Conservation (phyloP, 2,329 filamentous ascomycete genomes). For the Neonectria sp. region DNA sequence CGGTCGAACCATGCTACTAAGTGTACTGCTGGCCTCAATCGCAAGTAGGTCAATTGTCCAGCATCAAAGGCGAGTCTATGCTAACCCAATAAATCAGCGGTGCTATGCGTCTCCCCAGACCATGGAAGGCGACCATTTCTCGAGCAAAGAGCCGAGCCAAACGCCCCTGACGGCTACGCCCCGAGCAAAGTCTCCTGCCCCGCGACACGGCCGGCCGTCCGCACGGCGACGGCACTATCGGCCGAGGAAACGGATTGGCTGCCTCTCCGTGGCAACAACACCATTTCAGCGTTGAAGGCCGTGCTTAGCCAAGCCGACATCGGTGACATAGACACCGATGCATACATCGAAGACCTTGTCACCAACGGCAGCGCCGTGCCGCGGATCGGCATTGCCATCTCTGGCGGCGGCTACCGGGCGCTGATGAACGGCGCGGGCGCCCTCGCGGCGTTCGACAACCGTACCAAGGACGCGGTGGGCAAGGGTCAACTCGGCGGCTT, state of each 20-base stretch:
- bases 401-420: conserved; percentile 85
- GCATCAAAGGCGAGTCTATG: neutral
- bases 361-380: conserved; percentile 73
- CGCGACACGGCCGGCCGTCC: conserved; percentile 17
- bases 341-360: conserved; percentile 75
- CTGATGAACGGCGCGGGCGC: conserved; percentile 83
- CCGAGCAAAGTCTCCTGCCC: conserved; percentile 28
- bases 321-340: conserved; percentile 75
- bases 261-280: conserved; percentile 75
- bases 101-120: neutral
- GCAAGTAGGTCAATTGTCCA: neutral
- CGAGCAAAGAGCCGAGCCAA: conserved; percentile 14
- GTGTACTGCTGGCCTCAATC: neutral
- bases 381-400: conserved; percentile 78
- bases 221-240: conserved; percentile 21
- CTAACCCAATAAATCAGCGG: neutral
- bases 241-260: conserved; percentile 70
- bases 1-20: neutral
- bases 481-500: conserved; percentile 73
- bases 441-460: conserved; percentile 79
- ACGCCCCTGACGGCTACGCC: conserved; percentile 32
- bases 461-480: conserved; percentile 72
- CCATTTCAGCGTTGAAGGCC: conserved; percentile 77
- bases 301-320: conserved; percentile 80
- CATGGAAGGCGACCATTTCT: neutral